Base-by-base conservation (phyloP, 371 early-diverging fungal genomes). In the Basidiobolus heterosporus region DNA sequence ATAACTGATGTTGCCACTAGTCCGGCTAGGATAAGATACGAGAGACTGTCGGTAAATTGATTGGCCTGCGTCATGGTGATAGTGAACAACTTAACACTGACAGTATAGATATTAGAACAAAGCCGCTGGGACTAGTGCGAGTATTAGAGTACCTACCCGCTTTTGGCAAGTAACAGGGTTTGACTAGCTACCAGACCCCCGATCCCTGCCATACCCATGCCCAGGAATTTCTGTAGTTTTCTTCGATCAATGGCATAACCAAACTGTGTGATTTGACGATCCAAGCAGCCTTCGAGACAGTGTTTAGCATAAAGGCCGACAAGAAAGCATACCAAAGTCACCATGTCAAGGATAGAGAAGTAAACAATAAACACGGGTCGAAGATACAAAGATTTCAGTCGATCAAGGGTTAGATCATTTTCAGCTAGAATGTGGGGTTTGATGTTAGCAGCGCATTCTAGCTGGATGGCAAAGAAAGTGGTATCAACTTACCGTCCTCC, bases 161-260 rank as follows among this genome's bases (percentile, higher is more conserved):
- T 72, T 53, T 79, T 79, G 17, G 80, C 80, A 39, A 79, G 47
- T 45, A 79, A 54, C 6, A 79, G 48, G 0, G 80, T 79, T 45
- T 79, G 70, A 46, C 75, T 72, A 1, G 80, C 75, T 23, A 76
- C 52, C 41, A 76, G 51, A 6, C 80, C 80, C 36, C 80, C 80
- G 30, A 72, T 70, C 2, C 69, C 56, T 20, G 74, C 69, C 53
- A 76, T 74, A 63, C 70, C 66, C 44, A 79, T 64, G 21, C 75
- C 80, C 2, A 75, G 69, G 7, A 66, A 57, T 43, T 64, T 68
- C 37, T 66, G 62, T 52, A 76, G 62, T 37, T 61, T 30, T 9
- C 30, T 30, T 9, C 30, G 30, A 9, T 9, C 9, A 9, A 30
- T 9, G 5, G 9, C 30, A 9, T 30, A 30, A 3, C 30, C 30